Conservation (phyloP, 768 basidiomycete genomes). For the Leccinum incarnatum region DNA sequence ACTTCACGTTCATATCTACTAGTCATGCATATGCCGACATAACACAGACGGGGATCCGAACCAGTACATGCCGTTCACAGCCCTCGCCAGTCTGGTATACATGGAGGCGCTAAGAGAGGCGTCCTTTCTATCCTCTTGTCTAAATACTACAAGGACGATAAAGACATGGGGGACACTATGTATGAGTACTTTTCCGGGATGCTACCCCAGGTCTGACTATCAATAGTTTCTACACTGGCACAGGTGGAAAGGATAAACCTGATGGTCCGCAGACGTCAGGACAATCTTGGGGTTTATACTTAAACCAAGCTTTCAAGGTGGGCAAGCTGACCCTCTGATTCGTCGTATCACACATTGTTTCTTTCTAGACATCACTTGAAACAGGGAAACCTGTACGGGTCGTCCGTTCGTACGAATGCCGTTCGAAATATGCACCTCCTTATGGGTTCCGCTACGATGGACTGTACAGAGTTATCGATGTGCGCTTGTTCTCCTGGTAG, state of each 20-base stretch:
- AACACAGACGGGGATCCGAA: background rate
- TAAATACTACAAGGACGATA: background rate
- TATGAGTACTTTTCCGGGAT: background rate
- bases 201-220: background rate
- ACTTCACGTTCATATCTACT: no score
- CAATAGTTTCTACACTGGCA: constrained; percentile 29
- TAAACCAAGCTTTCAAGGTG: constrained; percentile 21
- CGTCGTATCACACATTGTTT: background rate
- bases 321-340: background rate
- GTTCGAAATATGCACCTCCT: constrained; percentile 27
- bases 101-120: background rate
- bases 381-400: constrained; percentile 25
- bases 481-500: background rate
- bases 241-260: constrained; percentile 16
- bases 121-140: background rate
- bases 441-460: constrained; percentile 32
- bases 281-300: constrained; percentile 17
- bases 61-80: background rate
- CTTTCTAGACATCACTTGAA: constrained; percentile 18
- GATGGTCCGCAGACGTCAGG: constrained; percentile 18
- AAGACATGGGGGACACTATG: background rate
- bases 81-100: background rate
- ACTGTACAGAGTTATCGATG: constrained; percentile 24
- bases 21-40: background rate
- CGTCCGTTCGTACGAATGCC: constrained; percentile 18